These are phyloP conservation scores for Aegilops bicornis DNA, from an alignment of 176 grass and related monocot species.

Conservation along the genomic window DNA sequence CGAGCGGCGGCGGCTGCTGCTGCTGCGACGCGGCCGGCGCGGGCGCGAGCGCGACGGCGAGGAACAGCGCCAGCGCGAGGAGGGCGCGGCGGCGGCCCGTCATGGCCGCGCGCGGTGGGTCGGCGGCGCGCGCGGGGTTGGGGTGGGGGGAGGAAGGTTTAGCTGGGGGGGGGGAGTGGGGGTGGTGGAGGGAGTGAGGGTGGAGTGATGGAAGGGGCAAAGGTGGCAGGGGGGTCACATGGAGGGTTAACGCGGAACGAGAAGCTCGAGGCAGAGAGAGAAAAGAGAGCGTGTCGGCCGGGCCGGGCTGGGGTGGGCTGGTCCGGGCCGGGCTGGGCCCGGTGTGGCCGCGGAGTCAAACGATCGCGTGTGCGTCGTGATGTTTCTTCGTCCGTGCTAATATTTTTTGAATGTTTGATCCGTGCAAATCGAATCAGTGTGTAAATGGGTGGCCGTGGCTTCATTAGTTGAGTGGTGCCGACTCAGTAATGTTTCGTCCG, in stretches of 20 bases:
- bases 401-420: neutral
- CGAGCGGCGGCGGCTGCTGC: neutral
- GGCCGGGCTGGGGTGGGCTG: neutral
- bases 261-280: neutral
- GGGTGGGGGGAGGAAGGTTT: constrained; percentile 24
- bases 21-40: neutral
- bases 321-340: neutral
- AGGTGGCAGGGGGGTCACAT: constrained; percentile 24
- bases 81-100: constrained; percentile 1
- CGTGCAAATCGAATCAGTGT: neutral
- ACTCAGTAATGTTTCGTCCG: neutral
- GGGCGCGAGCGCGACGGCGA: neutral
- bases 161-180: neutral
- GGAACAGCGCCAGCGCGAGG: neutral
- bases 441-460: neutral
- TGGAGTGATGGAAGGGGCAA: neutral
- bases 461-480: neutral
- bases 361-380: neutral
- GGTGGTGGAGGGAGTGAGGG: constrained; percentile 4
- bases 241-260: constrained; percentile 30
- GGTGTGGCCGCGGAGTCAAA: neutral
- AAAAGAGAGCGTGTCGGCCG: neutral
- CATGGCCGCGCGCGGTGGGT: neutral
- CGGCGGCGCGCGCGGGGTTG: neutral
- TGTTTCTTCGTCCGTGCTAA: neutral